A percentile compares a stretch with the other conserved stretches of the same genome.
Evolutionary conservation across 345 rosid genomes (phyloP).

Genomic region (Arabis alpina): DNA sequence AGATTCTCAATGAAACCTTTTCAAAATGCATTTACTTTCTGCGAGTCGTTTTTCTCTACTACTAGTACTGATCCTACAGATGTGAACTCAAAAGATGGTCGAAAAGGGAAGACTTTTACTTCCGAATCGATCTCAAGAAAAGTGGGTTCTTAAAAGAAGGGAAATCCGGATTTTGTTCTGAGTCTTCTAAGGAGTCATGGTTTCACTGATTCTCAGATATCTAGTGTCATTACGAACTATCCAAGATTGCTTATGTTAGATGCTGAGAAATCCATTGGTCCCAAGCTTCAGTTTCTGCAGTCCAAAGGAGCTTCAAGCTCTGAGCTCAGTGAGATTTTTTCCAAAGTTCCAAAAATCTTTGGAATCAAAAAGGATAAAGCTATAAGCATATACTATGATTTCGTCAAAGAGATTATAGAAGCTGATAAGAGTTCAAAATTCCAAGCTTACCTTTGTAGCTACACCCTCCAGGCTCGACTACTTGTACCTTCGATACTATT

Average conservation of each 20-base stretch:
- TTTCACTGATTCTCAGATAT: constrained; percentile 40
- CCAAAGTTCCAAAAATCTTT: constrained; percentile 26
- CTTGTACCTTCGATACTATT: no score
- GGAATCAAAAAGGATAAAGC: background rate
- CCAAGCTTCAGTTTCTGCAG: constrained; percentile 25
- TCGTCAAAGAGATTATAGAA: constrained; percentile 8
- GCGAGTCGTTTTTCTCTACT: background rate
- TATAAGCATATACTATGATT: background rate
- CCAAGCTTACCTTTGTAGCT: no score
- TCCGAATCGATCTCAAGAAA: constrained; percentile 20
- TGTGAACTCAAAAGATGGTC: background rate
- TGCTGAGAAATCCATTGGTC: constrained; percentile 33
- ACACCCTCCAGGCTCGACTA: no score
- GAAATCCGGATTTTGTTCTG: constrained; percentile 24
- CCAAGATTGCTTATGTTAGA: constrained; percentile 27
- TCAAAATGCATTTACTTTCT: background rate
- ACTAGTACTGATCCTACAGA: background rate
- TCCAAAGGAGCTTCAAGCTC: constrained; percentile 26
- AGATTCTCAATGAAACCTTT: no score
- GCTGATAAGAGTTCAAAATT: background rate
- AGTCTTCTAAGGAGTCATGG: constrained; percentile 22
- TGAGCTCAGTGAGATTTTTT: background rate
- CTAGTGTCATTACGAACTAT: background rate
- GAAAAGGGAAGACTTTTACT: background rate
- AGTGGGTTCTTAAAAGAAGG: background rate